Percentiles rank a stretch among this genome's conserved stretches.
phyloP scores from a whole-genome alignment of 345 rosid species.

The Carallia pectinifolia region DNA sequence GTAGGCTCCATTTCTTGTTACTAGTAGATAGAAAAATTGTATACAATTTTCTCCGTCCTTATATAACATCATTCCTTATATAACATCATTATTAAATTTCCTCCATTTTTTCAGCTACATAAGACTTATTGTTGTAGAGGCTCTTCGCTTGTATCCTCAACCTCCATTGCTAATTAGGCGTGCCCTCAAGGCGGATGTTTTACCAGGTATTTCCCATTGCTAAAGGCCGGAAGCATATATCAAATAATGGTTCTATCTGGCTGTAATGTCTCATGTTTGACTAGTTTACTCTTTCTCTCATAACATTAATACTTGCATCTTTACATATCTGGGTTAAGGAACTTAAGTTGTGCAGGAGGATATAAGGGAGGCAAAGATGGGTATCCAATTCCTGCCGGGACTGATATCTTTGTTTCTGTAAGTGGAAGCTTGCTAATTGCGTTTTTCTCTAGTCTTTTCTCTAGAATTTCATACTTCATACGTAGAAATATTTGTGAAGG shows the following conservation, averaged over 20 bases:
- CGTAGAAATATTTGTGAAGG: no score
- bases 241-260: background rate
- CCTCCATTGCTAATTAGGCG: conserved; percentile 92
- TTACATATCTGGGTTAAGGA: background rate
- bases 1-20: conserved; percentile 1
- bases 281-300: background rate
- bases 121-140: conserved; percentile 74
- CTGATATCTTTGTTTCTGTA: conserved; percentile 87
- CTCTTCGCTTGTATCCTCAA: conserved; percentile 91
- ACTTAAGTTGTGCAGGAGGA: conserved; percentile 57
- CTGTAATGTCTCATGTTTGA: background rate
- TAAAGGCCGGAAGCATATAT: background rate
- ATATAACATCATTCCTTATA: no score
- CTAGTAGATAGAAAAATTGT: background rate
- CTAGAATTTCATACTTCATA: background rate
- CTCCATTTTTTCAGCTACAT: conserved; percentile 55
- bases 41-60: background rate
- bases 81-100: background rate
- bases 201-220: conserved; percentile 58
- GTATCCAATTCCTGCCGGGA: conserved; percentile 69
- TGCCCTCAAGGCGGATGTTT: conserved; percentile 57
- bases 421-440: conserved; percentile 26
- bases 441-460: background rate
- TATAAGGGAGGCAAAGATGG: conserved; percentile 72
- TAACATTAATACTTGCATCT: no score